Evolutionary conservation across 2,329 filamentous ascomycete genomes (phyloP), one percentile per base, ranked within the genome.

Genomic region (Ophiostoma sp.): DNA sequence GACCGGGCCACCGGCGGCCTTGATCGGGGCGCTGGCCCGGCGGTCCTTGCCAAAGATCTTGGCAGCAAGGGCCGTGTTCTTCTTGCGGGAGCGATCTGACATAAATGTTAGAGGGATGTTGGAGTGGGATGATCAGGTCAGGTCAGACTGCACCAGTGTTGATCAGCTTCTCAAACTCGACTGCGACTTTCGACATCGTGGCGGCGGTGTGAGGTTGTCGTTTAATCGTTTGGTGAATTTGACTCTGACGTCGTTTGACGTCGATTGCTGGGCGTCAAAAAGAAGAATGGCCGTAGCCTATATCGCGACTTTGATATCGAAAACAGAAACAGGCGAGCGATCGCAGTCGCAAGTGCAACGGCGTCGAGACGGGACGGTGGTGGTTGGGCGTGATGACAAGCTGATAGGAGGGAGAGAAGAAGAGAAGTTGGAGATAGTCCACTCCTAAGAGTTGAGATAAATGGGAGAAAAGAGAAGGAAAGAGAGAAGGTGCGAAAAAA

Each of bases 1-100:
- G 72, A 92, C 89, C 69, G 94, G 87, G 2, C 89, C 89, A 78
- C 89, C 84, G 1, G 75, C 69, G 19, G 52, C 72, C 33, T 48
- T 72, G 72, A 55, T 25, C 3, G 90, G 83, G 15, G 83, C 86
- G 78, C 87, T 91, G 70, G 87, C 82, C 45, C 86, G 82, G 77
- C 90, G 88, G 79, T 88, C 88, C 76, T 82, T 84, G 77, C 88
- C 88, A 77, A 95, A 91, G 79, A 95, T 93, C 79, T 88, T 86
- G 78, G 92, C 87, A 42, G 92, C 92, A n/a, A 94, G 87, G 3
- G 84, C 86, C 79, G 93, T 89, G 77, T 92, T 90, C 83, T 90
- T 91, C 83, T 92, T 92, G 80, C 90, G 89, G 80, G 92, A 87
- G 75, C 92, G 90, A 75, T 86, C 89, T 89, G 77, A 25, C 31